Evolutionary conservation across 2,329 filamentous ascomycete genomes (phyloP).

Genomic region (Fusarium sp.): DNA sequence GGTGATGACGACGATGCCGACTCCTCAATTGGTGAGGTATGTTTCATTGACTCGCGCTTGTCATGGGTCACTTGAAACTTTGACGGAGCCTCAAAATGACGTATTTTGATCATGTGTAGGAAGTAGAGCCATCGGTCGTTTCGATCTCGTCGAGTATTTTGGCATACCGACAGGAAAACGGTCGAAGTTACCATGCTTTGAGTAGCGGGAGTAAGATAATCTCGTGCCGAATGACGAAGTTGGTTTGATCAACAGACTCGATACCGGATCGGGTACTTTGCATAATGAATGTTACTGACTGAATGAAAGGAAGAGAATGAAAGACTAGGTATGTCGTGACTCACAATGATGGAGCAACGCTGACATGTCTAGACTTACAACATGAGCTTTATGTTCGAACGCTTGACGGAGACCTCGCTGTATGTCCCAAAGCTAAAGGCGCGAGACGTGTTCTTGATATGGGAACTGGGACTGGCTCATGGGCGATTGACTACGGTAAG

Average conservation of each 20-base stretch:
- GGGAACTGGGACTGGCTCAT: neutral
- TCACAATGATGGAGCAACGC: rapidly evolving
- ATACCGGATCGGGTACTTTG: neutral
- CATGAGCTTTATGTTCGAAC: neutral
- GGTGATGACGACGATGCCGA: neutral
- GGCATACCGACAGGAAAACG: neutral
- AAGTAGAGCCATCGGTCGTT: neutral
- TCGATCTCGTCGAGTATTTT: neutral
- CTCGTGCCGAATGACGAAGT: neutral
- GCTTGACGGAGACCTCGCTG: neutral
- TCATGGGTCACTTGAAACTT: neutral
- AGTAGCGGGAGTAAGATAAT: neutral
- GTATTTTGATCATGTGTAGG: neutral
- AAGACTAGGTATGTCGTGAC: neutral
- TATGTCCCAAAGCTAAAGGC: neutral
- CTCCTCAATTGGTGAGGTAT: neutral
- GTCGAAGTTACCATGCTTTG: neutral
- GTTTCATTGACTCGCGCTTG: neutral
- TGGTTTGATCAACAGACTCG: neutral
- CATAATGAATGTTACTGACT: neutral
- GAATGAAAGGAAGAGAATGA: neutral
- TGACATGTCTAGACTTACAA: neutral
- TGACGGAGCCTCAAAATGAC: neutral
- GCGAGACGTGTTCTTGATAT: neutral
- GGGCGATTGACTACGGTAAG: neutral